Evolutionary conservation across 805 yeast genomes (phyloP), one percentile per base, ranked within the genome.

Genomic region (Wickerhamomyces queroliae): DNA sequence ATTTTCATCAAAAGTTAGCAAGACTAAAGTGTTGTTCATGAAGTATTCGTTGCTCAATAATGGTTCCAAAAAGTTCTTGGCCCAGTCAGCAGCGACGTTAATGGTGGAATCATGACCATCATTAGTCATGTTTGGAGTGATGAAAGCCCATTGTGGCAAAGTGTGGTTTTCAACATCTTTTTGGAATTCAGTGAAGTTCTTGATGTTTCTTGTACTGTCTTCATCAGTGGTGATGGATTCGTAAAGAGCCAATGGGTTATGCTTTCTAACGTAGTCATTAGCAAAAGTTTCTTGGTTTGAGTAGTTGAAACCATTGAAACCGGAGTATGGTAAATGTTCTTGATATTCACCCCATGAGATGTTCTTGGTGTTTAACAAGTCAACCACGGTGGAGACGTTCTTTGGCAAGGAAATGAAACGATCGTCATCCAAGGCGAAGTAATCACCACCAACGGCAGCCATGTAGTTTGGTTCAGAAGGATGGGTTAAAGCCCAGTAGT

Each of bases 381-480:
- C 79, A 13, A 63, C 77, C 21, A 74, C 44, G 30, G 69, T 62
- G 31, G 77, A 71, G 30, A 74, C 66, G 52, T 73, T 70, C 21
- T 49, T 26, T 37, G 78, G 78, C 34, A 72, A 48, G 11, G 58
- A 41, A 45, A 66, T 62, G 57, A 70, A 72, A 44, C 63, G 59
- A 54, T 73, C 78, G 42, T 63, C 63, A 42, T 59, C 62, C 38
- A 73, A 64, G 21, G 74, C 70, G 44, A 70, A 71, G 56, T 72
- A 68, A 55, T 70, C 76, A 48, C 79, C 79, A 42, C 66, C 69
- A 40, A 64, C 72, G 38, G 74, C 55, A 32, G 72, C 73, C 40
- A 72, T 50, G 53, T 72, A 72, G 60, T 74, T 74, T 47, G 78
- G 76, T 63, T 73, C 72, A 7, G 78, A 72, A 41, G 78, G 76